phyloP scores from a whole-genome alignment of 371 early-diverging fungal species.

The Circinella minor region DNA sequence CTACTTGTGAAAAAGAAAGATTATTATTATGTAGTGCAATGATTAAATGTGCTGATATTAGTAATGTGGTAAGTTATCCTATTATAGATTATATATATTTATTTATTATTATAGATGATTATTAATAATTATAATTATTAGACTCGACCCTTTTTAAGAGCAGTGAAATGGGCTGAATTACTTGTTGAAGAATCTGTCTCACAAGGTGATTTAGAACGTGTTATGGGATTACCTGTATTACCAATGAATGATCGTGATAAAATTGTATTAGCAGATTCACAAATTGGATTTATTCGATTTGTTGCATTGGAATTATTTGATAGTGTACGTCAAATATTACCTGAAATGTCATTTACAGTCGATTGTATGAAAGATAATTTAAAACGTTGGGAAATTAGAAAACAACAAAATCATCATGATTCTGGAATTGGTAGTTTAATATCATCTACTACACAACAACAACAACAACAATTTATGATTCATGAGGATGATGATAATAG shows the following conservation, averaged over 20 bases:
- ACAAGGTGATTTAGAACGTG: conserved; percentile 67
- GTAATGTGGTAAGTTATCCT: conserved; percentile 60
- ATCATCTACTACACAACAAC: background rate
- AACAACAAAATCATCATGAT: conserved; percentile 18
- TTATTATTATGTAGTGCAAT: conserved; percentile 65
- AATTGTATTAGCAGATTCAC: conserved; percentile 57
- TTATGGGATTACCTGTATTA: conserved; percentile 54
- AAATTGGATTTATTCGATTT: conserved; percentile 68
- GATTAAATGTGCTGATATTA: conserved; percentile 84
- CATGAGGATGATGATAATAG: background rate
- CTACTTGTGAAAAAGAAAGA: conserved; percentile 43
- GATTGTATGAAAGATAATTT: conserved; percentile 44
- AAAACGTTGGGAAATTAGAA: conserved; percentile 36
- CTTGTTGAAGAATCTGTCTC: conserved; percentile 61
- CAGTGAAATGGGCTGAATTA: conserved; percentile 54
- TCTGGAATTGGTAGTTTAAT: conserved; percentile 16
- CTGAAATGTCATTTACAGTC: conserved; percentile 44
- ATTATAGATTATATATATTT: too few relatives aligned
- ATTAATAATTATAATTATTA: too few relatives aligned
- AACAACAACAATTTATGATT: background rate
- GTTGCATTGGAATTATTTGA: conserved; percentile 72
- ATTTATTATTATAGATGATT: conserved; percentile 5
- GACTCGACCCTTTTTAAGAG: conserved; percentile 60
- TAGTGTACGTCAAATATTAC: conserved; percentile 39
- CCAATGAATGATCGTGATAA: conserved; percentile 58